Evolutionary conservation across 371 early-diverging fungal species (phyloP).

Genomic region (Parasitella parasitica): DNA sequence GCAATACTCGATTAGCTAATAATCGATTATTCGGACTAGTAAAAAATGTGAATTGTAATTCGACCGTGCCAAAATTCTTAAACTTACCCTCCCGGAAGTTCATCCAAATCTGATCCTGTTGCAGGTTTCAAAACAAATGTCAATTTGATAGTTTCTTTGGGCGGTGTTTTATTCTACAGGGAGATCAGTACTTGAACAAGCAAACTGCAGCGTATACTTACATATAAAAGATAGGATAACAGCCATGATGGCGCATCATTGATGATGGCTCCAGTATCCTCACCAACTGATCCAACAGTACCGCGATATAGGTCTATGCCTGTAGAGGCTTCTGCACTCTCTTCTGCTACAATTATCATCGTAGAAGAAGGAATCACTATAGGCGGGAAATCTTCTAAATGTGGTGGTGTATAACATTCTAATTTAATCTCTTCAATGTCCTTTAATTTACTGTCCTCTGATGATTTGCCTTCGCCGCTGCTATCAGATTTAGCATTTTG

Average conservation of each 20-base stretch:
- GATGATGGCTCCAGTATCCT: constrained; percentile 47
- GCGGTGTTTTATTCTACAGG: constrained; percentile 59
- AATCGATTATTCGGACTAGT: constrained; percentile 66
- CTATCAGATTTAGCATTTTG: not conserved
- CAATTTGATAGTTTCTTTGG: constrained; percentile 80
- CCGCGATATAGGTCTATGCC: constrained; percentile 78
- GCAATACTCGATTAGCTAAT: constrained; percentile 82
- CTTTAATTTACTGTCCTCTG: constrained; percentile 1
- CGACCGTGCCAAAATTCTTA: not conserved
- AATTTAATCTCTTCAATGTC: constrained; percentile 21
- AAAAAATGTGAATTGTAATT: not conserved
- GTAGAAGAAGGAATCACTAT: constrained; percentile 66
- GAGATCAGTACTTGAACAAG: not conserved
- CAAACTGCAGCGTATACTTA: constrained; percentile 21
- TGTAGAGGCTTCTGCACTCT: constrained; percentile 76
- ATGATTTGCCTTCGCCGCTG: not conserved
- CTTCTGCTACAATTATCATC: constrained; percentile 76
- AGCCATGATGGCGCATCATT: constrained; percentile 61
- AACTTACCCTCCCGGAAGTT: constrained; percentile 63
- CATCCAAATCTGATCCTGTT: constrained; percentile 53
- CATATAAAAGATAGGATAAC: constrained; percentile 60
- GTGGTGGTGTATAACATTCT: constrained; percentile 46
- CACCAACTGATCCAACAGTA: constrained; percentile 57
- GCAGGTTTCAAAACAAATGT: constrained; percentile 79
- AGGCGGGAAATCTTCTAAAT: constrained; percentile 57